phyloP scores from a whole-genome alignment of 768 basidiomycete species.

The Baorangia bicolor region DNA sequence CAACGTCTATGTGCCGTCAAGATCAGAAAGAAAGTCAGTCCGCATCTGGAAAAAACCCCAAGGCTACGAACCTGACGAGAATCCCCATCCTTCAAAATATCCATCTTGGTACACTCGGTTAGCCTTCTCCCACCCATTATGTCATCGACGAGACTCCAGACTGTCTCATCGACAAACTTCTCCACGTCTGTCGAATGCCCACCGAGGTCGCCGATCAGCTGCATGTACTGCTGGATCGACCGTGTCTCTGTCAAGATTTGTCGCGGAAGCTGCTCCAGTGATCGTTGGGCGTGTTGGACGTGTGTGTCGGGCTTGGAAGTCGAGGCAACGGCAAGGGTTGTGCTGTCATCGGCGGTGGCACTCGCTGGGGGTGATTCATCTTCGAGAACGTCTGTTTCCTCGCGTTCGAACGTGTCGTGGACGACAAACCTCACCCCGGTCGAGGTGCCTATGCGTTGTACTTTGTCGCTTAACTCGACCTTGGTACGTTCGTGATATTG shows the following conservation, averaged over 20 bases:
- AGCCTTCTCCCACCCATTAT: constrained; percentile 34
- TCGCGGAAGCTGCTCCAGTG: constrained; percentile 39
- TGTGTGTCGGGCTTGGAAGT: constrained; percentile 3
- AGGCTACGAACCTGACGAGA: constrained; percentile 39
- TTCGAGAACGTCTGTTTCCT: neutral
- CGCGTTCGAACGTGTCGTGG: neutral
- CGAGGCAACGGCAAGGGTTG: neutral
- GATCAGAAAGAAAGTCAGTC: neutral
- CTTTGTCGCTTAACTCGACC: constrained; percentile 15
- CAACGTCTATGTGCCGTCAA: constrained; percentile 32
- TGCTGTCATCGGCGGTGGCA: neutral
- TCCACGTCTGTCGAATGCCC: constrained; percentile 5
- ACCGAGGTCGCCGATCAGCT: constrained; percentile 26
- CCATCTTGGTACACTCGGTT: constrained; percentile 35
- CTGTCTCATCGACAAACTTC: constrained; percentile 10
- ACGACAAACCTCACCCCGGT: neutral
- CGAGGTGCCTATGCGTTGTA: constrained; percentile 1
- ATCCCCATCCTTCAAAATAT: constrained; percentile 44
- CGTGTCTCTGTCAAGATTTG: constrained; percentile 38
- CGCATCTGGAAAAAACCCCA: neutral
- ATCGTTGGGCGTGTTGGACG: constrained; percentile 23
- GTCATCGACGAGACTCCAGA: constrained; percentile 42
- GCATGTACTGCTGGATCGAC: constrained; percentile 43
- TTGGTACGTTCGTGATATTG: constrained; percentile 39
- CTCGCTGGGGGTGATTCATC: neutral